A percentile compares a stretch with the other conserved stretches of the same genome.
These are phyloP conservation scores for Zea luxurians DNA, from an alignment of 176 grass and related monocot genomes.

Conservation along the genomic window DNA sequence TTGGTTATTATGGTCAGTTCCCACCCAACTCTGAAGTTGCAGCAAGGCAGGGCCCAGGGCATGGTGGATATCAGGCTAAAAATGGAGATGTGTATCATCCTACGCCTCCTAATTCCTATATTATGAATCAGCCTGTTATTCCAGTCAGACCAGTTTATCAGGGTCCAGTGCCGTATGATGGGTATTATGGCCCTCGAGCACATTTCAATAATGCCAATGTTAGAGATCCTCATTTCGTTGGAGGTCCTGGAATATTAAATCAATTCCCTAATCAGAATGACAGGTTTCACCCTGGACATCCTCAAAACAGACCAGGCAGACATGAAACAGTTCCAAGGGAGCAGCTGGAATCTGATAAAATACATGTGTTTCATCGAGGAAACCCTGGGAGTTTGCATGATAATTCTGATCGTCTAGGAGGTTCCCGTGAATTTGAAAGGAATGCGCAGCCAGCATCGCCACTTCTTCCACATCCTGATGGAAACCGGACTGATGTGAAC, in stretches of 20 bases:
- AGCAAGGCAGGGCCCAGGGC: conserved; percentile 43
- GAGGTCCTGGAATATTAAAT: conserved; percentile 62
- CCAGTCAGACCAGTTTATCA: conserved; percentile 68
- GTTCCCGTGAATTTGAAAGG: conserved; percentile 44
- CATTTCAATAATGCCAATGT: conserved; percentile 55
- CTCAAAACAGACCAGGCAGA: conserved; percentile 50
- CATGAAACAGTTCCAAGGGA: conserved; percentile 46
- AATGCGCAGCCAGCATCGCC: conserved; percentile 53
- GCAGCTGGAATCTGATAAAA: conserved; percentile 40
- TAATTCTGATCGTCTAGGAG: conserved; percentile 41
- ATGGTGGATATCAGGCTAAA: conserved; percentile 58
- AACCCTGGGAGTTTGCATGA: conserved; percentile 80
- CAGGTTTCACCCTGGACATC: conserved; percentile 50
- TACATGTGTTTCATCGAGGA: conserved; percentile 54
- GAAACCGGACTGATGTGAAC: conserved; percentile 23
- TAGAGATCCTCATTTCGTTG: conserved; percentile 50
- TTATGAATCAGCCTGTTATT: conserved; percentile 71
- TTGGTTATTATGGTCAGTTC: conserved; percentile 65
- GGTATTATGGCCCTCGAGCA: conserved; percentile 63
- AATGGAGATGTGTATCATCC: conserved; percentile 58
- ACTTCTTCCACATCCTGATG: conserved; percentile 51
- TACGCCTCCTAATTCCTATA: conserved; percentile 59
- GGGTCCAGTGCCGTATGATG: conserved; percentile 66
- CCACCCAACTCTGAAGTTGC: conserved; percentile 62
- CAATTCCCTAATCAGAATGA: conserved; percentile 57